Base-by-base conservation (phyloP, 176 grass and related monocot species). In the Paspalum vaginatum region DNA sequence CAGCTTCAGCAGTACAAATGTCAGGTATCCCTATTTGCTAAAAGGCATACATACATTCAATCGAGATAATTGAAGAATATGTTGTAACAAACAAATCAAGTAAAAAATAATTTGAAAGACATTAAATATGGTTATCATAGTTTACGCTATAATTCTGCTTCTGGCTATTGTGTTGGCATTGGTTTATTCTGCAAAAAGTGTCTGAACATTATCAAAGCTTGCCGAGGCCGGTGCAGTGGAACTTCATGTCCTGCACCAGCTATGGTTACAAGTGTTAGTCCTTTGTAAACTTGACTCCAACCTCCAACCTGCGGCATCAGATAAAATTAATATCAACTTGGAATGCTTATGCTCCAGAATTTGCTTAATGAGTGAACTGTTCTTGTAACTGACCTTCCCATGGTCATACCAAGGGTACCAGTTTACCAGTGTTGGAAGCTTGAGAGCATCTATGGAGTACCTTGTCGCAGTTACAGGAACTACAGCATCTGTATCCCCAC, bases 401-500 rank as follows among this genome's bases (percentile, higher is more conserved):
- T 93, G 68, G 79, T 95, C 84, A 44, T 93, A 93, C 96, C 92
- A 95, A 60, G 96, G 90, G 75, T 93, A 87, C 96, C 96, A 93
- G 84, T 89, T 88, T 69, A 84, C 76, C 10, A 95, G 18, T 3
- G 92, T 91, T 68, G 86, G 88, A 52, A 95, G 88, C 75, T 99
- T 95, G 51, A 99, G 84, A 73, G 88, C 90, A 58, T 93, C 87
- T 63, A 99, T 89, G 0, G 96, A 95, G 87, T 99, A 95, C 65
- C 96, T 90, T 51, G 90, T 99, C 77, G 92, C 96, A 21, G 96
- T 95, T 70, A 99, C 84, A 83, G 96, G 96, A 76, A 99, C 96
- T n/a, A 99, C 90, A 76, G 96, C 88, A 86, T 98, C 96, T 72
- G 92, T 95, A 75, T 98, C 92, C 58, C 92, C 92, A 86, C 96